Evolutionary conservation across 768 basidiomycete species (phyloP), one percentile per base, ranked within the genome.

Genomic region (Phaeotremella skinneri): DNA sequence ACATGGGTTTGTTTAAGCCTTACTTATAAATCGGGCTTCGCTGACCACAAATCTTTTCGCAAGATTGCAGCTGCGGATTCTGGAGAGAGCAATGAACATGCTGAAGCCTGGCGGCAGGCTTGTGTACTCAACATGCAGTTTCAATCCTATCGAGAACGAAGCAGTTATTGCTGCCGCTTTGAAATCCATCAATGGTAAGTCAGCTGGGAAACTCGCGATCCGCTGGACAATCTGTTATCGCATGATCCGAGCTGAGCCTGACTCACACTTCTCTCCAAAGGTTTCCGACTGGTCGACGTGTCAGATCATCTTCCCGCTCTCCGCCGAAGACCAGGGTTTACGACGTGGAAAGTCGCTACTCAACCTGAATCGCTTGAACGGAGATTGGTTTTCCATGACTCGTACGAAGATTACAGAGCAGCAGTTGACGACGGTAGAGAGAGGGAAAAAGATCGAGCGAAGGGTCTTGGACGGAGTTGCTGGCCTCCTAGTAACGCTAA

Each of bases 111-210:
- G 86, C n/a, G 94, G 93, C 6, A 85, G 89, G 32, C 87, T 98
- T 61, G 93, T 98, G 17, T 99, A 98, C 75, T 98, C 96, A 4
- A 99, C 96, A 0, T 98, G 96, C 70, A 97, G 93, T 0, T 80
- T 98, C 64, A 98, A 98, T 75, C 96, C 96, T 1, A 83, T 91
- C 13, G 96, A 99, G 78, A 97, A 99, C 73, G 96, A 99, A 76
- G 91, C 96, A 6, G 94, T 98, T 61, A 81, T 98, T 31, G 87
- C 90, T 1, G 86, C 88, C 43, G 91, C 90, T 0, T 81, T 98
- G 34, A 84, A 83, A 59, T 76, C 81, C 0, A 84, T 87, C 59
- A 82, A 85, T 23, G 89, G 91, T 88, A 41, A 34, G 80, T 74
- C 39, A 49, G 11, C 26, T 47, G 4, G 27, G 25, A 11, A 31